These are phyloP conservation scores for Gossypium bickii DNA, from an alignment of 345 rosid species.

Conservation along the genomic window DNA sequence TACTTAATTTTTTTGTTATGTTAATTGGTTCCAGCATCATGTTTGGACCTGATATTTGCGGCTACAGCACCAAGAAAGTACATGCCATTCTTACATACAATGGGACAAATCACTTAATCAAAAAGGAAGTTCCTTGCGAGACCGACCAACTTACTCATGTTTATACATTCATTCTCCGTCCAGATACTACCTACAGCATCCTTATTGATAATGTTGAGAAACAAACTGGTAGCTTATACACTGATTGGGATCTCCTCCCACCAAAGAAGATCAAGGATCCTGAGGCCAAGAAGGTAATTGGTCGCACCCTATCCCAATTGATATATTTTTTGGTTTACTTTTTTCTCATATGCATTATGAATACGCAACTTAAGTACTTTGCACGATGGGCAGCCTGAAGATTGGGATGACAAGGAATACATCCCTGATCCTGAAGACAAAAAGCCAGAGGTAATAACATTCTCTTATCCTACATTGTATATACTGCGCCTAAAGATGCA, in stretches of 20 bases:
- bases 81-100: conserved; percentile 94
- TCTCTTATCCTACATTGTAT: not conserved
- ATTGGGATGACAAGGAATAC: conserved; percentile 92
- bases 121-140: conserved; percentile 98
- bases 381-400: conserved; percentile 68
- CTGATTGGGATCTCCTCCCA: conserved; percentile 95
- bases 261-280: conserved; percentile 91
- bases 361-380: not conserved
- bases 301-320: not conserved
- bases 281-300: conserved; percentile 75
- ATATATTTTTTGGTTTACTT: not conserved
- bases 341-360: not conserved
- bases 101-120: conserved; percentile 71
- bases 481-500: not conserved
- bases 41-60: conserved; percentile 99
- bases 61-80: conserved; percentile 95
- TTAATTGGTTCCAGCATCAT: conserved; percentile 63
- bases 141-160: conserved; percentile 98
- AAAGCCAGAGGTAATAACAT: conserved; percentile 73
- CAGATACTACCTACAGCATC: conserved; percentile 91
- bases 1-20: not conserved
- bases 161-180: conserved; percentile 81
- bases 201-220: conserved; percentile 91
- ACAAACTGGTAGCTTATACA: conserved; percentile 81
- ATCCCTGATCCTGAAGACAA: conserved; percentile 92